phyloP scores from a whole-genome alignment of 2,329 filamentous ascomycete genomes.

The Fusarium virguliforme region DNA sequence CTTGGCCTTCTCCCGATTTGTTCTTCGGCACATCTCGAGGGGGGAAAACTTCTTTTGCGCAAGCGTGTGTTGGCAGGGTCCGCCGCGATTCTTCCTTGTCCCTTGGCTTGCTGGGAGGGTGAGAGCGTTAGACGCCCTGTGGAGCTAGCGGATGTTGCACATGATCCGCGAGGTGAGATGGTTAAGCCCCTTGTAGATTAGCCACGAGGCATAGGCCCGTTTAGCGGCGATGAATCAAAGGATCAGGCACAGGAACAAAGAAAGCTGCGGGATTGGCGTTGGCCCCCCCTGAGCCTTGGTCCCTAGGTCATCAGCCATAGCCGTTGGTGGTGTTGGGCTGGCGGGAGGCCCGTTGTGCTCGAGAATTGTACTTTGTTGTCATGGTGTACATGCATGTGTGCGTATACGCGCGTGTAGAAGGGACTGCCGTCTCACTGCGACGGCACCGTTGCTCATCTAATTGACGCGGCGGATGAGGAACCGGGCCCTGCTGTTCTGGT shows the following conservation, averaged over 20 bases:
- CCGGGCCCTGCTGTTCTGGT: constrained; percentile 20
- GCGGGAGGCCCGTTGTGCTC: not conserved
- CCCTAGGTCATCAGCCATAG: constrained; percentile 23
- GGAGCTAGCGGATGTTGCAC: constrained; percentile 54
- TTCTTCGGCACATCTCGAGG: constrained; percentile 42
- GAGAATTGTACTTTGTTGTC: constrained; percentile 9
- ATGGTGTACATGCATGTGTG: constrained; percentile 23
- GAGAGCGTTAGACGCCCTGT: constrained; percentile 52
- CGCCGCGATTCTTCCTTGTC: constrained; percentile 35
- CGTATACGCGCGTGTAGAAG: constrained; percentile 36
- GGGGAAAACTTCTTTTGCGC: constrained; percentile 31
- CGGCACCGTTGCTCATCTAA: constrained; percentile 16
- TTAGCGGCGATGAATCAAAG: constrained; percentile 36
- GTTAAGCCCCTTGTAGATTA: constrained; percentile 51
- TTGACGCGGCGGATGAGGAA: constrained; percentile 38
- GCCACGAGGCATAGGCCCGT: constrained; percentile 41
- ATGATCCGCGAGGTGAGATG: constrained; percentile 50
- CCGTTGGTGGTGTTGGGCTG: constrained; percentile 9
- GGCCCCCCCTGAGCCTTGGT: constrained; percentile 11
- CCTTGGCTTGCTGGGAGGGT: constrained; percentile 46
- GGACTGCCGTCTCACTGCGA: constrained; percentile 6
- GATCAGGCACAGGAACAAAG: constrained; percentile 37
- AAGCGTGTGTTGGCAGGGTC: constrained; percentile 45
- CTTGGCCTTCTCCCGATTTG: constrained; percentile 35
- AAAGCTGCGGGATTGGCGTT: constrained; percentile 33